Percentiles rank a stretch among this genome's conserved stretches.
Conservation (phyloP, 2,329 filamentous ascomycete species). For the Cytospora piceicola region DNA sequence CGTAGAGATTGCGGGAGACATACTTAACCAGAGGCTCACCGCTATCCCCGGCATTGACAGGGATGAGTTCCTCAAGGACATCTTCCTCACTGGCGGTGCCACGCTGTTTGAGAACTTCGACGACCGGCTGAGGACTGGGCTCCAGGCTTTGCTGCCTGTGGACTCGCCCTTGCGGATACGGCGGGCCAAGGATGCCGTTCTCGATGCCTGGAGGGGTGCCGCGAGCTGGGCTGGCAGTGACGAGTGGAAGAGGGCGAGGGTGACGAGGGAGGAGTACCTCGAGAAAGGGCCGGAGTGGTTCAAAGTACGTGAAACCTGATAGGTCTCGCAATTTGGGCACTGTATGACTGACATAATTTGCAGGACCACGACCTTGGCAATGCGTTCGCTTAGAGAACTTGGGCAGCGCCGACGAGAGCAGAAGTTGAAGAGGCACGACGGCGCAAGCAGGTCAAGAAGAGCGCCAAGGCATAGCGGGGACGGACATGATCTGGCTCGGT, state of each 20-base stretch:
- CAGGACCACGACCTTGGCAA: constrained; percentile 72
- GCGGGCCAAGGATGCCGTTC: constrained; percentile 72
- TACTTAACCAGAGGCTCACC: constrained; percentile 80
- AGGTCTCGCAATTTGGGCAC: neutral
- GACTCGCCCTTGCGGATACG: constrained; percentile 71
- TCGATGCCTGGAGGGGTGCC: constrained; percentile 94
- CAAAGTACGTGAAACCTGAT: constrained; percentile 61
- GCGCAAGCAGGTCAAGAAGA: neutral
- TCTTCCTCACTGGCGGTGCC: constrained; percentile 95
- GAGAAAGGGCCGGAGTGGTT: constrained; percentile 96
- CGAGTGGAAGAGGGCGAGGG: constrained; percentile 64
- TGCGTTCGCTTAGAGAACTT: constrained; percentile 40
- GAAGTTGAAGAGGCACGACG: constrained; percentile 1
- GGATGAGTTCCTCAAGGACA: constrained; percentile 75
- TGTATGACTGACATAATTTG: constrained; percentile 23
- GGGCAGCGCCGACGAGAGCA: neutral
- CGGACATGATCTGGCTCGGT: neutral
- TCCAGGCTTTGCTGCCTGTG: constrained; percentile 73
- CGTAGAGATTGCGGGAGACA: constrained; percentile 88
- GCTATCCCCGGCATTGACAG: constrained; percentile 54
- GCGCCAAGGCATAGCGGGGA: neutral
- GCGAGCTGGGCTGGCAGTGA: constrained; percentile 76
- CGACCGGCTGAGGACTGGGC: constrained; percentile 73
- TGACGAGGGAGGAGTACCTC: constrained; percentile 80
- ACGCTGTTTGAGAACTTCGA: constrained; percentile 87